These are phyloP conservation scores for Termitomyces sp. DNA, from an alignment of 1,284 basidiomycete genomes.

Conservation along the genomic window DNA sequence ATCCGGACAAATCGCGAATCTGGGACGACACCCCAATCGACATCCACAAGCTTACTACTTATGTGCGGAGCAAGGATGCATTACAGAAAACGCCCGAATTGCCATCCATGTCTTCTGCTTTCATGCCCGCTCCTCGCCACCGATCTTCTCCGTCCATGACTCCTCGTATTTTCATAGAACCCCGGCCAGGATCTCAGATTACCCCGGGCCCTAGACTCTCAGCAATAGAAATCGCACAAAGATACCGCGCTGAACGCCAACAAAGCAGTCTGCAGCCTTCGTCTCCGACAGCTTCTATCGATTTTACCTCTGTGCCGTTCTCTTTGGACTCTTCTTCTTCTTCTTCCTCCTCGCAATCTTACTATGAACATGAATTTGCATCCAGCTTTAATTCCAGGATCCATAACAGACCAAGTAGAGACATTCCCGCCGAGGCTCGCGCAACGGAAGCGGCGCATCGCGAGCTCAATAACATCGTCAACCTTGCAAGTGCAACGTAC, in stretches of 20 bases:
- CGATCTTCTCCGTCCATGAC: constrained; percentile 2
- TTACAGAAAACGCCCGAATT: constrained; percentile 5
- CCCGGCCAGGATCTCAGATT: constrained; percentile 12
- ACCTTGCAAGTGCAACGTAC: background rate
- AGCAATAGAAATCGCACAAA: constrained; percentile 18
- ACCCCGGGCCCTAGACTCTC: constrained; percentile 17
- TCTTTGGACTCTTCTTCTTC: background rate
- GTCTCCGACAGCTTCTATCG: constrained; percentile 22
- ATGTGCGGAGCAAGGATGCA: background rate
- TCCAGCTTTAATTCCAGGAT: background rate
- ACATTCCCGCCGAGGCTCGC: constrained; percentile 1
- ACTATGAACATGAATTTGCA: background rate
- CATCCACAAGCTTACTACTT: constrained; percentile 1
- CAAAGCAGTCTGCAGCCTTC: constrained; percentile 34
- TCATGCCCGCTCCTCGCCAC: constrained; percentile 5
- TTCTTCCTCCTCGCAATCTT: background rate
- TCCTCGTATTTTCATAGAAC: constrained; percentile 14
- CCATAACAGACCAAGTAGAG: background rate
- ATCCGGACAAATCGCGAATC: background rate
- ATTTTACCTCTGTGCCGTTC: background rate
- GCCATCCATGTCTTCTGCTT: constrained; percentile 18
- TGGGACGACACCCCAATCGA: constrained; percentile 9
- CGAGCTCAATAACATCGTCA: constrained; percentile 5
- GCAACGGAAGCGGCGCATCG: constrained; percentile 3
- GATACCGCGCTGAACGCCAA: constrained; percentile 26